Conservation (phyloP, 345 rosid genomes). For the Mercurialis annua region DNA sequence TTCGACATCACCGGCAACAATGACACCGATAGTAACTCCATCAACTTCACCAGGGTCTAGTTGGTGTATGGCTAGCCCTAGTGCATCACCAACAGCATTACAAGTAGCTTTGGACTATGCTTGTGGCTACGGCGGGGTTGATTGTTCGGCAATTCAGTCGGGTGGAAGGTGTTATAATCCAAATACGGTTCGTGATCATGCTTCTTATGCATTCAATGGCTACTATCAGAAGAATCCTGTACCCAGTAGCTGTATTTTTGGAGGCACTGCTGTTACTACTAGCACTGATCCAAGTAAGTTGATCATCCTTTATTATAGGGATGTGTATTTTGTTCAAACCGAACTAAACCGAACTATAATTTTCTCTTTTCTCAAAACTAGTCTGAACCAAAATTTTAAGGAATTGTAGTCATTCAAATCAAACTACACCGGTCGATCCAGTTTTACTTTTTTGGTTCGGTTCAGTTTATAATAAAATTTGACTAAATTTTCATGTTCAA, state of each 20-base stretch:
- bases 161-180: slow-evolving; percentile 69
- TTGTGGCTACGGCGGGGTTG: slow-evolving; percentile 77
- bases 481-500: too few relatives aligned
- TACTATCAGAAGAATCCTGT: slow-evolving; percentile 74
- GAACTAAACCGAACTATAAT: too few relatives aligned
- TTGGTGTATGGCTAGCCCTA: slow-evolving; percentile 84
- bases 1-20: slow-evolving; percentile 27
- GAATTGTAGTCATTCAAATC: too few relatives aligned
- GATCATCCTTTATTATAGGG: too few relatives aligned
- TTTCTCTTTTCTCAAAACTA: too few relatives aligned
- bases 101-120: slow-evolving; percentile 87
- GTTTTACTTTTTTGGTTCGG: too few relatives aligned
- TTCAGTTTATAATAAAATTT: too few relatives aligned
- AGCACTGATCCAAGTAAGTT: slow-evolving; percentile 85
- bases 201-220: slow-evolving; percentile 75
- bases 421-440: too few relatives aligned
- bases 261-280: slow-evolving; percentile 74
- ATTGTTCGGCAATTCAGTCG: slow-evolving; percentile 61
- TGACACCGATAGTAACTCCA: slow-evolving; percentile 28
- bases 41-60: slow-evolving; percentile 37
- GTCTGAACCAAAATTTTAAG: too few relatives aligned
- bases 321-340: too few relatives aligned
- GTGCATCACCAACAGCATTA: slow-evolving; percentile 54
- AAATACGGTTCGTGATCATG: slow-evolving; percentile 54
- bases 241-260: slow-evolving; percentile 78